Evolutionary conservation across 2,329 filamentous ascomycete species (phyloP).

Genomic region (Microsporum canis): DNA sequence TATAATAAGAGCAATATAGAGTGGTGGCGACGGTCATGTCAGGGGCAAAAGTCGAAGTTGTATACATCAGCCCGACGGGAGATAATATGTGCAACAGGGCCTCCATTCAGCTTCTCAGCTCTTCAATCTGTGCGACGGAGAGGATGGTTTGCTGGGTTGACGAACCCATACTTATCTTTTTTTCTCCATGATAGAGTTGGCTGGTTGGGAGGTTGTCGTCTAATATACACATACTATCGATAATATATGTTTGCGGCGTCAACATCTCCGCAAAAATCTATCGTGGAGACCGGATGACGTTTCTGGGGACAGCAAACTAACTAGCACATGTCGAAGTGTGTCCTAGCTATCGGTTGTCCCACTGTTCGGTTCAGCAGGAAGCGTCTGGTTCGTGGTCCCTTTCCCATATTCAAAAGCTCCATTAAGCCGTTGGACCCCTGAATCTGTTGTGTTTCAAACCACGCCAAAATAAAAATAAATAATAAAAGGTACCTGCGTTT

Average conservation of each 20-base stretch:
- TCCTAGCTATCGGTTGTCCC: neutral
- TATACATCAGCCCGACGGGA: constrained; percentile 1
- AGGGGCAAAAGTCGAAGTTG: neutral
- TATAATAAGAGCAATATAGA: neutral
- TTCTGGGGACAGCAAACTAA: no score
- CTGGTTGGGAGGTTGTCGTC: neutral
- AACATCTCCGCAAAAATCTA: neutral
- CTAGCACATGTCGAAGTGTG: no score
- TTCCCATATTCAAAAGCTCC: neutral
- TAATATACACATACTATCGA: neutral
- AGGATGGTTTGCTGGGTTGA: neutral
- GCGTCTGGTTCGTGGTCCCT: neutral
- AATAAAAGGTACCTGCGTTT: neutral
- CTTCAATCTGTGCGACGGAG: neutral
- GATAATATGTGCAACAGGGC: constrained; percentile 2
- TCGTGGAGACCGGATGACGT: no score
- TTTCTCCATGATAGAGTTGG: neutral
- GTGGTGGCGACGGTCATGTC: neutral
- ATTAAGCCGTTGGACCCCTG: neutral
- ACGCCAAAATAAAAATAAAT: neutral
- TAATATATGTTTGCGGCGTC: neutral
- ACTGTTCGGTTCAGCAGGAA: neutral
- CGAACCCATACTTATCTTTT: neutral
- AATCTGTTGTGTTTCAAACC: neutral
- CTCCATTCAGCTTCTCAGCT: neutral